Evolutionary conservation across 352 stramenopile species (phyloP).

Genomic region (Pythium oligandrum): DNA sequence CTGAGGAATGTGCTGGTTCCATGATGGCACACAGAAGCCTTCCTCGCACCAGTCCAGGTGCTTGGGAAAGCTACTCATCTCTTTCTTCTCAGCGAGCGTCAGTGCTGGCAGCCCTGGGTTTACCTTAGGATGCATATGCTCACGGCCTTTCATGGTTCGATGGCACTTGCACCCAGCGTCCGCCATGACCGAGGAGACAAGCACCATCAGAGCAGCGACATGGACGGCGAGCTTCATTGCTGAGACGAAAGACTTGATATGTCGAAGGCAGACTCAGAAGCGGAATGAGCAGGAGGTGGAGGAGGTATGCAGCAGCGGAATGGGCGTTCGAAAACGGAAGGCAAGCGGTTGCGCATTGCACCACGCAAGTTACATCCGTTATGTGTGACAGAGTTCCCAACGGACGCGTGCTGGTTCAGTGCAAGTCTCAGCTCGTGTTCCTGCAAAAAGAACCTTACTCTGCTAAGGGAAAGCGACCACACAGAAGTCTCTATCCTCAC

Average conservation of each 20-base stretch:
- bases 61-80: constrained; percentile 37
- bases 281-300: background rate
- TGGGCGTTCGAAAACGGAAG: no score
- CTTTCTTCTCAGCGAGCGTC: constrained; percentile 30
- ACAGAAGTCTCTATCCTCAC: no score
- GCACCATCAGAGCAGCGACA: background rate
- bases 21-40: constrained; percentile 74
- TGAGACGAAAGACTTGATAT: background rate
- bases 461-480: no score
- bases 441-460: no score
- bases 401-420: no score
- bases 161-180: constrained; percentile 38
- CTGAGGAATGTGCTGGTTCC: constrained; percentile 81
- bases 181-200: constrained; percentile 11
- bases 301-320: constrained; percentile 6
- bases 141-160: constrained; percentile 70
- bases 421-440: no score
- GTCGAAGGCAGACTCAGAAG: background rate
- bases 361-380: no score
- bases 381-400: no score
- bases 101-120: constrained; percentile 25
- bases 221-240: background rate
- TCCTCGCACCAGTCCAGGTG: constrained; percentile 91
- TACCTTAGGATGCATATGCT: constrained; percentile 59
- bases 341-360: no score